Conservation (phyloP, 495 filamentous ascomycete species). For the Neurospora sp. region DNA sequence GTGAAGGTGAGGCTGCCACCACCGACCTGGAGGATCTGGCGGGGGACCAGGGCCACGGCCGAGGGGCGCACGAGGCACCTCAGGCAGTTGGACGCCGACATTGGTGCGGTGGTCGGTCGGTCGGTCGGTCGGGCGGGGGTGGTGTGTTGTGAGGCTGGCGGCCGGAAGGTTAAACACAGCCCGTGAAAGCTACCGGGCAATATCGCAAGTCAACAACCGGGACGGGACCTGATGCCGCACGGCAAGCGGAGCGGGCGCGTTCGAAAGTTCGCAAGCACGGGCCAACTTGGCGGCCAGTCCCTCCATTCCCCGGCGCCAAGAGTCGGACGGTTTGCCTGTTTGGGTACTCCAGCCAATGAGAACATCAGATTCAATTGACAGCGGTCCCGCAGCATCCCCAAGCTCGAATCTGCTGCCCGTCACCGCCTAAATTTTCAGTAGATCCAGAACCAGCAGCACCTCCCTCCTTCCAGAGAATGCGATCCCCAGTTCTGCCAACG, state of each 20-base stretch:
- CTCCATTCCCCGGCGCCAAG: neutral
- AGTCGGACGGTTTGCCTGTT: neutral
- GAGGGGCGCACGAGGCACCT: slow-evolving; percentile 54
- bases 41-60: slow-evolving; percentile 20
- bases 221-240: neutral
- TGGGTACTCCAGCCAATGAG: neutral
- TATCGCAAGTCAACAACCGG: neutral
- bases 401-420: slow-evolving; percentile 10
- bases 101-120: slow-evolving; percentile 33
- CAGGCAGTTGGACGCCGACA: slow-evolving; percentile 61
- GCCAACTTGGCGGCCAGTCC: neutral
- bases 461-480: neutral
- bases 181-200: neutral
- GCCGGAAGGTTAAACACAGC: neutral
- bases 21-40: neutral
- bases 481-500: neutral
- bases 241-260: neutral
- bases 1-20: neutral
- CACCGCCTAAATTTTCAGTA: slow-evolving; percentile 26
- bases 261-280: slow-evolving; percentile 8
- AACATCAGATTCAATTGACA: slow-evolving; percentile 1
- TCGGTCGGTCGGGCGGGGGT: slow-evolving; percentile 1
- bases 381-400: slow-evolving; percentile 4
- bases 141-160: neutral
- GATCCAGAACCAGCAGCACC: slow-evolving; percentile 1